Evolutionary conservation across 345 rosid species (phyloP), one percentile per base, ranked within the genome.

Genomic region (Eucalyptus urophylla): DNA sequence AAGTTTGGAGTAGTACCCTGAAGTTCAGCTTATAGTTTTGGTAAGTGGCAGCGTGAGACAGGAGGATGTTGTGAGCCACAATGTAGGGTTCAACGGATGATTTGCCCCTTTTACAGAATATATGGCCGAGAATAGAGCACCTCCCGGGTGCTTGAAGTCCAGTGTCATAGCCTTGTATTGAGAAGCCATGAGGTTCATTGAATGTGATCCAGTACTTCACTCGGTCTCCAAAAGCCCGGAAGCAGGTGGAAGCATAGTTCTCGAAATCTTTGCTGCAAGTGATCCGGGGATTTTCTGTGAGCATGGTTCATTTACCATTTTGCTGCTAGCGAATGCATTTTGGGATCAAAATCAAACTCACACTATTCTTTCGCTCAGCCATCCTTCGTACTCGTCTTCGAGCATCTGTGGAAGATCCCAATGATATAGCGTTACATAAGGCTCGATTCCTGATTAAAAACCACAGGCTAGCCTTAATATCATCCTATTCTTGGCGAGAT

Each of bases 321-420:
- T 47, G n/a, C n/a, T 37, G 51, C 31, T 50, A 45, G 6, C 40
- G 83, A 58, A 81, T 37, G 17, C 14, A 14, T 11, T 80, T 27
- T 53, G 62, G 19, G 15, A 86, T 21, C 69, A 58, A 50, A 13
- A 14, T 11, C 31, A 31, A 87, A 93, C 99, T 91, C 88, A 97
- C 98, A 97, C 93, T 49, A 96, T 92, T 91, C 94, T 91, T 92
- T 86, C 91, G 90, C 93, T 95, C 72, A 97, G 87, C 99, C 98
- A 97, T 93, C 99, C 98, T 91, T 93, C 95, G 86, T 95, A 97
- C 93, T 92, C 93, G 86, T 97, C 98, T 92, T 97, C 96, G 69
- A 97, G 98, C 91, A 93, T 95, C 92, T 95, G 99, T 87, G 99
- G 99, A 90, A 97, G 98, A 92, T 97, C 99, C 98, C 98, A 97